Conservation (phyloP, 2,329 filamentous ascomycete genomes). For the Rhinocladiella mackenziei region DNA sequence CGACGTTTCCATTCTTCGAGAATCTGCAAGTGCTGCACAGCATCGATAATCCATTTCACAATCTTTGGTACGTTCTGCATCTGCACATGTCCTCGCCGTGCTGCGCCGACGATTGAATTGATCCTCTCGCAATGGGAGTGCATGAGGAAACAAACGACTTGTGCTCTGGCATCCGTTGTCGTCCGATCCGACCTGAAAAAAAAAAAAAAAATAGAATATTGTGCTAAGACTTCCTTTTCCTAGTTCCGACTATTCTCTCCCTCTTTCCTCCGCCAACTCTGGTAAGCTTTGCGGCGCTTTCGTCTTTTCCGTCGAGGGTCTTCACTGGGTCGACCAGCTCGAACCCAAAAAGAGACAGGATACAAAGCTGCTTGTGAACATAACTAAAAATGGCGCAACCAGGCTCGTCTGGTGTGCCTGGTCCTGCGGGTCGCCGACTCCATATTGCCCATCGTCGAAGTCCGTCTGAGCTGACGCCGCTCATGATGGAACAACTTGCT, state of each 20-base stretch:
- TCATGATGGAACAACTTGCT: constrained; percentile 98
- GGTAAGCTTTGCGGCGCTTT: constrained; percentile 1
- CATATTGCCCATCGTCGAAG: constrained; percentile 97
- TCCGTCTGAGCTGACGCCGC: constrained; percentile 91
- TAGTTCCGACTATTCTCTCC: constrained; percentile 35
- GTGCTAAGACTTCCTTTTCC: neutral
- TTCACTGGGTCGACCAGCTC: constrained; percentile 2
- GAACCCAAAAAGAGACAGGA: constrained; percentile 10
- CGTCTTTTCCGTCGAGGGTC: neutral
- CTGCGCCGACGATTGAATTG: too few species aligned
- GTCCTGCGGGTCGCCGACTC: constrained; percentile 80
- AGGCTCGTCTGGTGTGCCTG: constrained; percentile 54
- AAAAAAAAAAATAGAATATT: neutral
- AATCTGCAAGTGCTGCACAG: constrained; percentile 4
- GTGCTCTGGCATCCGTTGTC: too few species aligned
- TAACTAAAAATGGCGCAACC: constrained; percentile 59
- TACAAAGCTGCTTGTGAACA: constrained; percentile 7
- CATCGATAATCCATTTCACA: constrained; percentile 5
- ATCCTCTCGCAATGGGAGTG: too few species aligned
- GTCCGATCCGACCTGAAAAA: too few species aligned
- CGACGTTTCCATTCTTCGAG: constrained; percentile 7
- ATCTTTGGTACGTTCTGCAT: constrained; percentile 4
- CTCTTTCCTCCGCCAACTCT: constrained; percentile 31
- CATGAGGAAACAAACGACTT: too few species aligned
- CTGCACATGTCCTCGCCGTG: neutral